Evolutionary conservation across 352 stramenopile genomes (phyloP).

Genomic region (Phytophthora tubulina): DNA sequence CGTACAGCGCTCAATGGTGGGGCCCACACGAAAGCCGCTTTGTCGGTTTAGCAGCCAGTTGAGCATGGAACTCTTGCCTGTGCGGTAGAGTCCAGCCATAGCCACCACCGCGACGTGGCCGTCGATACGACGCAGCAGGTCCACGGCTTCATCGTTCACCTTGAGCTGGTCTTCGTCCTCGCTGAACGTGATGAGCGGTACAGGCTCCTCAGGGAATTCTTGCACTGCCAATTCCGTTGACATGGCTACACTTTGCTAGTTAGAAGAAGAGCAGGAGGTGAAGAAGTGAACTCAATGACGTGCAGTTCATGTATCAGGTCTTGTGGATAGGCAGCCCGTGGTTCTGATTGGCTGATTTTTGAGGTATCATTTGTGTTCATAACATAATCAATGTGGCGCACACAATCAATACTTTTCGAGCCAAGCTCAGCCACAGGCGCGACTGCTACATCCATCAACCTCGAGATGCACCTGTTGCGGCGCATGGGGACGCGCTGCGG

Average conservation of each 20-base stretch:
- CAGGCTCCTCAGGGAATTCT: constrained; percentile 78
- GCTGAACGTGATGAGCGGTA: constrained; percentile 89
- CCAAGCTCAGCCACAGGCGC: constrained; percentile 23
- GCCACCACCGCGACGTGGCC: constrained; percentile 83
- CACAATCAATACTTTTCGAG: constrained; percentile 12
- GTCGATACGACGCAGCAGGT: constrained; percentile 73
- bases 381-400: constrained; percentile 12
- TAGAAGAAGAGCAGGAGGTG: neutral
- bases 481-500: constrained; percentile 40
- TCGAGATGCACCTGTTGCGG: constrained; percentile 60
- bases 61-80: constrained; percentile 89
- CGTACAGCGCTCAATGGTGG: constrained; percentile 86
- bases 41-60: constrained; percentile 85
- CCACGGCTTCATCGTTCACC: constrained; percentile 82
- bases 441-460: constrained; percentile 20
- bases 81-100: constrained; percentile 90
- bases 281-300: constrained; percentile 9
- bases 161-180: constrained; percentile 84
- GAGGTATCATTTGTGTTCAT: neutral
- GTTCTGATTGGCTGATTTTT: constrained; percentile 20
- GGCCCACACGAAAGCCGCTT: constrained; percentile 82
- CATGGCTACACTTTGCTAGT: constrained; percentile 27
- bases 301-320: constrained; percentile 12
- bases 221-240: constrained; percentile 38
- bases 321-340: neutral